A percentile compares a stretch with the other conserved stretches of the same genome.
Conservation (phyloP, 2,329 filamentous ascomycete species). For the Ophiostoma novo-ulmi region DNA sequence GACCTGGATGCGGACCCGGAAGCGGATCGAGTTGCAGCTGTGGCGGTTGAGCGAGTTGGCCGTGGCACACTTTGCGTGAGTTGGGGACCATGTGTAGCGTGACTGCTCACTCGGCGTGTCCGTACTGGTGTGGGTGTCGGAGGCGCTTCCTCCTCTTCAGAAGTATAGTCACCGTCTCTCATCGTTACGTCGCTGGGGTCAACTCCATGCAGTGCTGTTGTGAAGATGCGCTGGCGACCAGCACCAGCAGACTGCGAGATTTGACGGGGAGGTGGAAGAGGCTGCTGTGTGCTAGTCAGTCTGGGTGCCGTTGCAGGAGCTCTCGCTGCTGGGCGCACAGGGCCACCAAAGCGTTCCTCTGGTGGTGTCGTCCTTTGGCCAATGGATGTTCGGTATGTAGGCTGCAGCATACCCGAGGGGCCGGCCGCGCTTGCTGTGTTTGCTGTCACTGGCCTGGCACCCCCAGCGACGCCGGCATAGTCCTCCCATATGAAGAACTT, state of each 20-base stretch:
- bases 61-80: neutral
- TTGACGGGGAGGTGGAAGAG: constrained; percentile 13
- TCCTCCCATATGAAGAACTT: constrained; percentile 45
- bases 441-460: neutral
- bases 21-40: neutral
- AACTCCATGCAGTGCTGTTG: constrained; percentile 13
- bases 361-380: constrained; percentile 27
- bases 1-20: neutral
- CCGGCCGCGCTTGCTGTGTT: neutral
- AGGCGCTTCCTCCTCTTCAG: constrained; percentile 11
- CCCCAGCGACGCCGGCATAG: constrained; percentile 32
- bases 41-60: neutral
- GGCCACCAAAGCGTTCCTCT: constrained; percentile 17
- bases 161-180: neutral
- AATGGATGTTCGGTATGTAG: constrained; percentile 25
- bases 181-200: neutral
- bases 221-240: constrained; percentile 23
- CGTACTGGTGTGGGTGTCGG: constrained; percentile 21
- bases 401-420: neutral
- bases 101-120: neutral
- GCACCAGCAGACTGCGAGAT: neutral
- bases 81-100: neutral
- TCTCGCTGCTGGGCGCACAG: neutral
- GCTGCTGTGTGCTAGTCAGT: constrained; percentile 1
- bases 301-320: neutral